Conservation (phyloP, 352 stramenopile genomes). For the Globisporangium acanthophoron region DNA sequence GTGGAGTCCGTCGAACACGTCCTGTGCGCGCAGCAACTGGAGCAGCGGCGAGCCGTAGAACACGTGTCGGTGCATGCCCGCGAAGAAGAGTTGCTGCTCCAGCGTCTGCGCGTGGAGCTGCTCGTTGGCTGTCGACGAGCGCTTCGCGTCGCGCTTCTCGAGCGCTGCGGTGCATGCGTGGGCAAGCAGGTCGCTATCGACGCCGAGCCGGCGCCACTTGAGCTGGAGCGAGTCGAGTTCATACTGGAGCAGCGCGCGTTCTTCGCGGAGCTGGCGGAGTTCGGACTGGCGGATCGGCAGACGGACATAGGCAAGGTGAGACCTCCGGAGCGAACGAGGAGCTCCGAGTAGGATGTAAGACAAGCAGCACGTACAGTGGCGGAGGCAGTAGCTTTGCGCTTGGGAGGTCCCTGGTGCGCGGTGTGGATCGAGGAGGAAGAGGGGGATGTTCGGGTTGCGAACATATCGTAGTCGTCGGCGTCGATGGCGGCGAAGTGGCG, state of each 20-base stretch:
- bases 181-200: slow-evolving; percentile 27
- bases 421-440: background rate
- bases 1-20: slow-evolving; percentile 52
- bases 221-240: slow-evolving; percentile 32
- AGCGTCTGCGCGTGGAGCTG: slow-evolving; percentile 44
- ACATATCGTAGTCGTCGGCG: slow-evolving; percentile 13
- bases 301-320: background rate
- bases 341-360: background rate
- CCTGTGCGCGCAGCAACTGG: slow-evolving; percentile 29
- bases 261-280: slow-evolving; percentile 38
- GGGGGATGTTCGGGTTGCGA: slow-evolving; percentile 8
- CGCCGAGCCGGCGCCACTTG: slow-evolving; percentile 39
- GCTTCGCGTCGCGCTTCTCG: slow-evolving; percentile 32
- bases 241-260: slow-evolving; percentile 30
- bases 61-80: slow-evolving; percentile 36
- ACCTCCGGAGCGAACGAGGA: background rate
- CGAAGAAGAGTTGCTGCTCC: slow-evolving; percentile 57
- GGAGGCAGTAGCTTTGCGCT: slow-evolving; percentile 20
- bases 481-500: background rate
- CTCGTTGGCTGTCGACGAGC: slow-evolving; percentile 36
- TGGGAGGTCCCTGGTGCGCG: slow-evolving; percentile 14
- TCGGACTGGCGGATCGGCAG: slow-evolving; percentile 24
- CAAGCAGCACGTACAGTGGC: slow-evolving; percentile 21
- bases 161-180: slow-evolving; percentile 34
- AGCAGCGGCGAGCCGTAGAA: slow-evolving; percentile 41